These are phyloP conservation scores for Knoxdaviesia capensis DNA, from an alignment of 2,329 filamentous ascomycete genomes.

Conservation along the genomic window DNA sequence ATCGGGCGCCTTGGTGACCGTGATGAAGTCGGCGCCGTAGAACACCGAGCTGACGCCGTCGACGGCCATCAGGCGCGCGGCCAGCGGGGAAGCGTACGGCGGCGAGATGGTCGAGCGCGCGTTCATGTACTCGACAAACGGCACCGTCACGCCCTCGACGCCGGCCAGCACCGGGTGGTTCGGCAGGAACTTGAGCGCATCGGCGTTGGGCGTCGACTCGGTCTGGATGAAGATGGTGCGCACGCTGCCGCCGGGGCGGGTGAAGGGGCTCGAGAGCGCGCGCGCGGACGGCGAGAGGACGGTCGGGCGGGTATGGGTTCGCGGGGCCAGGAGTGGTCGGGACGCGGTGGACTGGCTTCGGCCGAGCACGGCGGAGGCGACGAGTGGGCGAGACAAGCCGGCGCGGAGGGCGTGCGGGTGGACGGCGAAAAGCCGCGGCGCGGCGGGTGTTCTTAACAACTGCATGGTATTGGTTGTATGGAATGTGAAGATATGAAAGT, in stretches of 20 bases:
- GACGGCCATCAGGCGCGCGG: constrained; percentile 75
- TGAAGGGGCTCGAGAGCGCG: constrained; percentile 5
- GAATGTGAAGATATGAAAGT: too few species aligned
- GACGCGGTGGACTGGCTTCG: constrained; percentile 4
- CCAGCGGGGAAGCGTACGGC: constrained; percentile 78
- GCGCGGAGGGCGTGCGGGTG: background rate
- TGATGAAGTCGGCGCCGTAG: constrained; percentile 91
- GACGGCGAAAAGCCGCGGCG: too few species aligned
- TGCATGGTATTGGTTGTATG: constrained; percentile 1
- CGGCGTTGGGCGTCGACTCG: constrained; percentile 81
- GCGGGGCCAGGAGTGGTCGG: constrained; percentile 1
- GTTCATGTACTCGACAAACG: constrained; percentile 81
- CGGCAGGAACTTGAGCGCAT: constrained; percentile 90
- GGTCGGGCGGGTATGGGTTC: constrained; percentile 5
- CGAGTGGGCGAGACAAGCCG: constrained; percentile 4
- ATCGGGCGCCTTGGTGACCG: constrained; percentile 74
- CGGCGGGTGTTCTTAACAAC: background rate
- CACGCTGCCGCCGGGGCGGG: constrained; percentile 13
- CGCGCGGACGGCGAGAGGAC: constrained; percentile 3
- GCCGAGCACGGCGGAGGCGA: constrained; percentile 4
- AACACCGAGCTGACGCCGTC: constrained; percentile 92
- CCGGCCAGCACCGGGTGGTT: constrained; percentile 74
- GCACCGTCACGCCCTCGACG: constrained; percentile 44
- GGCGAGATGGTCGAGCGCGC: constrained; percentile 76
- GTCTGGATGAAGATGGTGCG: constrained; percentile 97